Conservation (phyloP, 2,329 filamentous ascomycete genomes). For the Xylariaceae sp. region DNA sequence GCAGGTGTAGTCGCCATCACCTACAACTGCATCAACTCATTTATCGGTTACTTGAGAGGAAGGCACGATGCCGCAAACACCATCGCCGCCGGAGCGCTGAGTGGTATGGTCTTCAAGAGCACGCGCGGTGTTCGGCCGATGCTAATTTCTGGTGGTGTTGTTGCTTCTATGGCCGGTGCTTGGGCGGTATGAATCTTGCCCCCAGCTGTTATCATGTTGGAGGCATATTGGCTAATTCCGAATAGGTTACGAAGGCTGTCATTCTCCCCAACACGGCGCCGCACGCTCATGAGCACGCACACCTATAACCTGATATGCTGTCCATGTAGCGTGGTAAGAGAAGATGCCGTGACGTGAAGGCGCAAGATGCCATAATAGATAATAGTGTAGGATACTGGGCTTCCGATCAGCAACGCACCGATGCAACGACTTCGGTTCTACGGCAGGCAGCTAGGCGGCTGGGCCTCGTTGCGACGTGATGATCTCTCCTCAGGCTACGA, state of each 20-base stretch:
- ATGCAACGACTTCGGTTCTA: slow-evolving; percentile 22
- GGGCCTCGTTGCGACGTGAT: slow-evolving; percentile 39
- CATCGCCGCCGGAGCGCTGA: slow-evolving; percentile 77
- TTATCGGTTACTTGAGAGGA: slow-evolving; percentile 73
- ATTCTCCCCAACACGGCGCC: slow-evolving; percentile 18
- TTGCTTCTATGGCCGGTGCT: slow-evolving; percentile 76
- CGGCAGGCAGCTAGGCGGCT: slow-evolving; percentile 17
- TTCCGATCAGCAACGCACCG: slow-evolving; percentile 18
- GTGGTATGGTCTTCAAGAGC: slow-evolving; percentile 95
- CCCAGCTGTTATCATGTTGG: background rate
- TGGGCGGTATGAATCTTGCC: slow-evolving; percentile 69
- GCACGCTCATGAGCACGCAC: slow-evolving; percentile 21
- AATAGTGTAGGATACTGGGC: slow-evolving; percentile 32
- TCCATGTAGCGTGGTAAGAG: slow-evolving; percentile 1
- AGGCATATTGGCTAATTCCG: slow-evolving; percentile 34
- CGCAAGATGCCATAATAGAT: slow-evolving; percentile 8
- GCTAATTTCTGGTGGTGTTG: slow-evolving; percentile 89
- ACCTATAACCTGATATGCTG: slow-evolving; percentile 11
- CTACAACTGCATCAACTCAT: slow-evolving; percentile 91
- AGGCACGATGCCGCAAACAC: slow-evolving; percentile 91
- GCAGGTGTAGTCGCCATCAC: slow-evolving; percentile 93
- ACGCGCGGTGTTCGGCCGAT: slow-evolving; percentile 87
- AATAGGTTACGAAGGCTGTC: slow-evolving; percentile 30
- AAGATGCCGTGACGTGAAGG: slow-evolving; percentile 7
- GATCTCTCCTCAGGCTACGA: slow-evolving; percentile 52